Percentiles rank a stretch among this genome's conserved stretches.
phyloP scores from a whole-genome alignment of 2,329 filamentous ascomycete species.

The Pseudocercospora macadamiae region DNA sequence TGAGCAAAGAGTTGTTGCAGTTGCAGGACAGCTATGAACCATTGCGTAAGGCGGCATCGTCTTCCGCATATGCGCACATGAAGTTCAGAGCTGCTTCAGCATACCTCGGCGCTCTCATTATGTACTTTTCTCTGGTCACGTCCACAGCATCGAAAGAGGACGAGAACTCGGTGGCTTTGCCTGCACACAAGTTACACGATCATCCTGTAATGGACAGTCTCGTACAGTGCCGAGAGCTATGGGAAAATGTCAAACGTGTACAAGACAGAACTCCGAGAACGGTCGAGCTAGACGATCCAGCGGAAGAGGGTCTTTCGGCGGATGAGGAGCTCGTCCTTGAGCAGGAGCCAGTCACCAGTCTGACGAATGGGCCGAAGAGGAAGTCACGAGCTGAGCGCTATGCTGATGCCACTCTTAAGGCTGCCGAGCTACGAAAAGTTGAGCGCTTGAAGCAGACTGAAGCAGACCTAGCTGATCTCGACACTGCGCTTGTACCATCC shows the following conservation, averaged over 20 bases:
- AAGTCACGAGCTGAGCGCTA: constrained; percentile 54
- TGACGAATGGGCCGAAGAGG: constrained; percentile 43
- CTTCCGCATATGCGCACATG: constrained; percentile 43
- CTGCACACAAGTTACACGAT: constrained; percentile 79
- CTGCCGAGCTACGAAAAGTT: constrained; percentile 57
- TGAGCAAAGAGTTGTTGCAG: constrained; percentile 77
- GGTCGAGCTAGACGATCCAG: constrained; percentile 7
- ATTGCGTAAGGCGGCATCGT: constrained; percentile 20
- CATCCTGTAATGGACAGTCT: constrained; percentile 89
- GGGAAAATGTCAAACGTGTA: constrained; percentile 74
- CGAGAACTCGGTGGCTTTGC: constrained; percentile 60
- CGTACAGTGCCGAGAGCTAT: constrained; percentile 76
- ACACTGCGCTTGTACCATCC: constrained; percentile 58
- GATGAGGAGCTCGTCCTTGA: constrained; percentile 30
- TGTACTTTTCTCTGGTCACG: constrained; percentile 94
- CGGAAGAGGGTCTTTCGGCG: constrained; percentile 10
- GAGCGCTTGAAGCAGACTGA: constrained; percentile 61
- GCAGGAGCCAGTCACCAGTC: background rate
- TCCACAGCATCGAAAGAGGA: constrained; percentile 67
- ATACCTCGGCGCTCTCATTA: constrained; percentile 82
- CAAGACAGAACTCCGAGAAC: constrained; percentile 20
- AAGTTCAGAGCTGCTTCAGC: constrained; percentile 81
- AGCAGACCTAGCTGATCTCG: constrained; percentile 73
- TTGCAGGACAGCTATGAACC: constrained; percentile 55
- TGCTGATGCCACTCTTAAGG: constrained; percentile 56